These are phyloP conservation scores for Aegilops longissima DNA, from an alignment of 176 grass and related monocot species.

Conservation along the genomic window DNA sequence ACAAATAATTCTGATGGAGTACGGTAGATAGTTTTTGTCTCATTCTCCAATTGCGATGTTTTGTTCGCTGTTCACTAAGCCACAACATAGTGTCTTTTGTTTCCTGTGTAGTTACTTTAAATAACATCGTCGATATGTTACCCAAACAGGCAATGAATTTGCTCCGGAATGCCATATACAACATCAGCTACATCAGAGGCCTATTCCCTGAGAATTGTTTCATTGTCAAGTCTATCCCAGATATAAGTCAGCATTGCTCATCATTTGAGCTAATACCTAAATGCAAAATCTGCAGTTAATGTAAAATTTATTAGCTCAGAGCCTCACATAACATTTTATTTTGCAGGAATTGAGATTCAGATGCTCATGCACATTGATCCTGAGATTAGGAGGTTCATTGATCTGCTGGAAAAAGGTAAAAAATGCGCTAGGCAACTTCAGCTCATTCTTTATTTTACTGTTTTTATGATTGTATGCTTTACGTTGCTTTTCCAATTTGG, in stretches of 20 bases:
- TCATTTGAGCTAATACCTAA: neutral
- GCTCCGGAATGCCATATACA: conserved; percentile 85
- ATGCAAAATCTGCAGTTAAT: neutral
- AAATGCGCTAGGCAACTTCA: neutral
- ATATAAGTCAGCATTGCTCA: conserved; percentile 52
- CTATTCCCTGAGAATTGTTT: conserved; percentile 84
- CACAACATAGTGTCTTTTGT: no score
- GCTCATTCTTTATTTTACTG: neutral
- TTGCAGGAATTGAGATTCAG: conserved; percentile 78
- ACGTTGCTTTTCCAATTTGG: no score
- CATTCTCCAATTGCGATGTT: no score
- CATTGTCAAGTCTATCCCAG: conserved; percentile 73
- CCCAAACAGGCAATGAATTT: conserved; percentile 77
- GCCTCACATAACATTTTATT: conserved; percentile 5
- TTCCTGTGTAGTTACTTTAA: no score
- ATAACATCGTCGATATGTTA: neutral
- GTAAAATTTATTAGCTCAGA: neutral
- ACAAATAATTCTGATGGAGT: no score
- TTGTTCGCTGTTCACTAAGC: no score
- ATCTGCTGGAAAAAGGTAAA: conserved; percentile 91
- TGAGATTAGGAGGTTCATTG: conserved; percentile 69
- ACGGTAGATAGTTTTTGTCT: no score
- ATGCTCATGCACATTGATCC: conserved; percentile 80
- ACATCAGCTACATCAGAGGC: conserved; percentile 92
- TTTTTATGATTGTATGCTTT: neutral